These are phyloP conservation scores for Penicillium psychrosexuale DNA, from an alignment of 2,329 filamentous ascomycete genomes.

Conservation along the genomic window DNA sequence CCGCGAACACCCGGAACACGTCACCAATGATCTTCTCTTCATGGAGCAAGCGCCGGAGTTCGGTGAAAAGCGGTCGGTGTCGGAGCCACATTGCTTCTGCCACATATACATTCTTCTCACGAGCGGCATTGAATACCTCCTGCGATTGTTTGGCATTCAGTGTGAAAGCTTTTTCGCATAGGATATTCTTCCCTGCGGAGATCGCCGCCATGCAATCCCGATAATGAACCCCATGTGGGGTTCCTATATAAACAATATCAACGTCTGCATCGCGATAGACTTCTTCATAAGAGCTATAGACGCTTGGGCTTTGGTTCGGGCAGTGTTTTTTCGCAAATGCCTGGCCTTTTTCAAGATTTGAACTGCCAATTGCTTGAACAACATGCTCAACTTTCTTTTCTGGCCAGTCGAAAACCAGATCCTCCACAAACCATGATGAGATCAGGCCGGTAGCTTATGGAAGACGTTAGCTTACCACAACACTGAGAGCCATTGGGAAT, in stretches of 20 bases:
- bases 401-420: background rate
- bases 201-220: conserved; percentile 46
- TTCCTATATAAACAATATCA: conserved; percentile 53
- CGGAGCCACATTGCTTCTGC: conserved; percentile 46
- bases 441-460: conserved; percentile 1
- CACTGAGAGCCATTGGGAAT: background rate
- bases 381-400: background rate
- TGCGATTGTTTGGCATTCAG: conserved; percentile 40
- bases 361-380: conserved; percentile 1
- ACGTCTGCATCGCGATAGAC: conserved; percentile 32
- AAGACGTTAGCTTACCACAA: background rate
- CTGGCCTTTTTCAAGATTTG: background rate
- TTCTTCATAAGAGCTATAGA: conserved; percentile 9
- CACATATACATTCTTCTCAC: conserved; percentile 42
- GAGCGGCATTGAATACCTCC: conserved; percentile 42
- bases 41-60: conserved; percentile 5
- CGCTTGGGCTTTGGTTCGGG: background rate
- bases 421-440: background rate
- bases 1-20: conserved; percentile 1
- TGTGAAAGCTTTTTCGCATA: conserved; percentile 32
- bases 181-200: conserved; percentile 29
- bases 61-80: conserved; percentile 6
- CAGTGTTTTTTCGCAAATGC: background rate
- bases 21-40: conserved; percentile 11
- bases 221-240: conserved; percentile 40